Evolutionary conservation across 2,329 filamentous ascomycete species (phyloP), one percentile per base, ranked within the genome.

Genomic region (Ceratocystis harringtonii): DNA sequence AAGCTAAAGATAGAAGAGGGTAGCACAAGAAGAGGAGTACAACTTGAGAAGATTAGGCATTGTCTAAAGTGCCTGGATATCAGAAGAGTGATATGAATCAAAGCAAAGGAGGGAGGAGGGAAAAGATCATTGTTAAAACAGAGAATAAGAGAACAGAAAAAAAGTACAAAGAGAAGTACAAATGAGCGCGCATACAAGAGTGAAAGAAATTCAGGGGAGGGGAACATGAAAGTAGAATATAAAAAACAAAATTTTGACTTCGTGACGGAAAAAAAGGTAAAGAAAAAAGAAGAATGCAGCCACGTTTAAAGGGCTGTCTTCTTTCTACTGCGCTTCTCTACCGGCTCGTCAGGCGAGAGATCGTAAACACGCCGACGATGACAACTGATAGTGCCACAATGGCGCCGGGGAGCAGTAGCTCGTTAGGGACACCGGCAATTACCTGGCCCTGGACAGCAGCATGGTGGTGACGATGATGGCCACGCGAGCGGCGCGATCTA

Each of bases 361-460:
- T 84, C 52, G 91, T 86, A 77, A 99, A 99, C 10, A 97, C 92
- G 69, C 89, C 90, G 50, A 95, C 81, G 75, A 99, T 96, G 45
- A 96, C 92, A 55, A 95, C 90, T 8, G 92, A 94, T 72, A 99
- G 77, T n/a, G 92, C 92, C 66, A 94, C 91, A 73, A 99, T 92
- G 22, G 94, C 94, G 69, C 94, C 94, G 0, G 94, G 94, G 52
- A 97, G 82, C 19, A 99, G 80, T 65, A 97, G 79, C 72, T 99
- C 94, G 72, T 99, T 99, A 7, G 94, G 91, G 43, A 99, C 88
- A 65, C 94, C 94, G 1, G 86, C 82, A 72, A 99, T 92, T 67
- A 96, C 78, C 75, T 95, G 90, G 67, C 92, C 85, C 66, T 85
- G 81, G 65, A 83, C 77, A 28, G 60, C 25, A 10, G 57, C 36